phyloP scores from a whole-genome alignment of 768 basidiomycete species.

The Hypholoma fasciculare region DNA sequence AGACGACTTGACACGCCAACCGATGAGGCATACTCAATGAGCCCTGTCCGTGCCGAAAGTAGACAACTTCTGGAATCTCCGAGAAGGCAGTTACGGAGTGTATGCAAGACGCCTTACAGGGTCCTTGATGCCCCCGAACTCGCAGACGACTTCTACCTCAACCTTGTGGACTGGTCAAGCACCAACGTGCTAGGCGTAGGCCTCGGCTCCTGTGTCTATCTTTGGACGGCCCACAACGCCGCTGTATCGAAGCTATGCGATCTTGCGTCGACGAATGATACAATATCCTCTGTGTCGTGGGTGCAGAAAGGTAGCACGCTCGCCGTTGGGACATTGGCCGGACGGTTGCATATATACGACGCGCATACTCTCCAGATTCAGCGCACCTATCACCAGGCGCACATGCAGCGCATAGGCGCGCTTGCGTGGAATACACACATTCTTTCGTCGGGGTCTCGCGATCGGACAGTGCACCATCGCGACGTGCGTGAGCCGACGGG shows the following conservation, averaged over 20 bases:
- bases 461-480: conserved; percentile 87
- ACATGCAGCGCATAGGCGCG: conserved; percentile 87
- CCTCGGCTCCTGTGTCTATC: conserved; percentile 88
- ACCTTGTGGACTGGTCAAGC: conserved; percentile 95
- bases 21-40: conserved; percentile 88
- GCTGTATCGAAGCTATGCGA: conserved; percentile 92
- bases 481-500: conserved; percentile 77
- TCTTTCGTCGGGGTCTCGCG: conserved; percentile 88
- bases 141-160: conserved; percentile 98
- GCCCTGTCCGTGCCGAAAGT: conserved; percentile 83
- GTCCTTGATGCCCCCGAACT: conserved; percentile 97
- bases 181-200: conserved; percentile 96
- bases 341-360: conserved; percentile 92
- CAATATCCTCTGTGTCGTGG: conserved; percentile 90
- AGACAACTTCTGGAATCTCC: conserved; percentile 84
- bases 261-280: conserved; percentile 62
- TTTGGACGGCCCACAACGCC: conserved; percentile 96
- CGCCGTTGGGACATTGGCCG: conserved; percentile 91
- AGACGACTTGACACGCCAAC: conserved; percentile 77
- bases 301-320: conserved; percentile 89
- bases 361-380: conserved; percentile 72
- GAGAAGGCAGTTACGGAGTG: conserved; percentile 73
- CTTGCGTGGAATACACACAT: conserved; percentile 92
- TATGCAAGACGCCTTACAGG: conserved; percentile 94
- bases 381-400: conserved; percentile 84